phyloP scores from a whole-genome alignment of 208 protist genomes.

The Strigomonas galati region DNA sequence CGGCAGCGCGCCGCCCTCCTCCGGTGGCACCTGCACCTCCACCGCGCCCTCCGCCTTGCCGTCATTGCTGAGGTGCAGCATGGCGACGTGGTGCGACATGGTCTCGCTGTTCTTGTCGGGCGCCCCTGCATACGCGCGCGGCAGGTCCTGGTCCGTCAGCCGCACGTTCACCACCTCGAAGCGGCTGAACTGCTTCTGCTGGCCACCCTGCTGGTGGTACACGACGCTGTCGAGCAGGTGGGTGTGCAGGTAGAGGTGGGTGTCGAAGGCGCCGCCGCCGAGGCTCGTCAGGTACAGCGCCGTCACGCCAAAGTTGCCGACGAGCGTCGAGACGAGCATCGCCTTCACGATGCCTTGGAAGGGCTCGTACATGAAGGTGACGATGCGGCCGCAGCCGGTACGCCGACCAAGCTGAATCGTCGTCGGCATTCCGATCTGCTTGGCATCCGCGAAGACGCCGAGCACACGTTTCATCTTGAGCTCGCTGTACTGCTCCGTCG shows the following conservation, averaged over 20 bases:
- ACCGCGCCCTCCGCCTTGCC: slow-evolving; percentile 49
- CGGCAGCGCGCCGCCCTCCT: slow-evolving; percentile 36
- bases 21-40: slow-evolving; percentile 41
- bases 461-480: slow-evolving; percentile 76
- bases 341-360: slow-evolving; percentile 67
- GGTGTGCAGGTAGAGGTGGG: slow-evolving; percentile 79
- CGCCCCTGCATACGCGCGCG: slow-evolving; percentile 38
- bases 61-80: slow-evolving; percentile 60
- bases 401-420: slow-evolving; percentile 62
- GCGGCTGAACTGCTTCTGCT: slow-evolving; percentile 51
- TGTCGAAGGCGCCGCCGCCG: slow-evolving; percentile 74
- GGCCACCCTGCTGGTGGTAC: slow-evolving; percentile 39
- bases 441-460: slow-evolving; percentile 70
- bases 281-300: slow-evolving; percentile 79
- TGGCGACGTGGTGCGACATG: slow-evolving; percentile 44
- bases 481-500: slow-evolving; percentile 84
- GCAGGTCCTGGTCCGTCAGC: slow-evolving; percentile 65
- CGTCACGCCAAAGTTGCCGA: slow-evolving; percentile 73
- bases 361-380: slow-evolving; percentile 84
- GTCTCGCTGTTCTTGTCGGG: not conserved
- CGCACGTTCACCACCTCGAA: slow-evolving; percentile 60
- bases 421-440: slow-evolving; percentile 60
- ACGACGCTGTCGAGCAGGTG: slow-evolving; percentile 64
- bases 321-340: slow-evolving; percentile 70
- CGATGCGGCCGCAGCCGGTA: slow-evolving; percentile 60